Evolutionary conservation across 805 yeast genomes (phyloP).

Genomic region (Saitoella complicata): DNA sequence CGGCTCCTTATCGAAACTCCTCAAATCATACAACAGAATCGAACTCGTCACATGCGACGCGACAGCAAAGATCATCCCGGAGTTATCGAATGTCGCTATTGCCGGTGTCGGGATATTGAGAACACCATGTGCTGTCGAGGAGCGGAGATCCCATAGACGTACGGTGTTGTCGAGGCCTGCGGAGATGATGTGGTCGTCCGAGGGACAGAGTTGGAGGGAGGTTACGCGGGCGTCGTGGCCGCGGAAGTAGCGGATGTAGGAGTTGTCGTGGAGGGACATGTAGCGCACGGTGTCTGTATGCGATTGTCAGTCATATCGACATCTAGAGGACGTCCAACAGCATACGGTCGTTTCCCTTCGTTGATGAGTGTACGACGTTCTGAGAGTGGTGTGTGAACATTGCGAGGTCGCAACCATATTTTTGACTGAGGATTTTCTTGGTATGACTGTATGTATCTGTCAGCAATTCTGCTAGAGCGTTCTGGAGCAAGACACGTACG

Average conservation of each 20-base stretch:
- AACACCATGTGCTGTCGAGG: constrained; percentile 48
- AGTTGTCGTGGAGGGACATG: constrained; percentile 59
- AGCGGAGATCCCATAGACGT: constrained; percentile 72
- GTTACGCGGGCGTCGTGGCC: constrained; percentile 75
- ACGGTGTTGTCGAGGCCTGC: constrained; percentile 66
- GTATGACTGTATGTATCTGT: constrained; percentile 13
- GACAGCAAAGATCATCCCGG: constrained; percentile 66
- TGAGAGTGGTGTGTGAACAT: constrained; percentile 60
- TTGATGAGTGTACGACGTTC: constrained; percentile 69
- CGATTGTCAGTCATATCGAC: too few species aligned
- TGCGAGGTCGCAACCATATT: constrained; percentile 83
- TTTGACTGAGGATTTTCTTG: constrained; percentile 63
- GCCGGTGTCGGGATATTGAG: constrained; percentile 39
- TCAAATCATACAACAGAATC: constrained; percentile 45
- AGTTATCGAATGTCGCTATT: constrained; percentile 62
- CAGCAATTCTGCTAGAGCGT: not conserved
- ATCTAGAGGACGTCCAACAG: too few species aligned
- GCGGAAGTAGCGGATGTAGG: constrained; percentile 66
- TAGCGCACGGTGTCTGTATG: constrained; percentile 44
- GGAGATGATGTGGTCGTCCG: constrained; percentile 45
- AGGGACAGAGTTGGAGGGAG: constrained; percentile 56
- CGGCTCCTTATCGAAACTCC: constrained; percentile 41
- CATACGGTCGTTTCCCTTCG: constrained; percentile 59
- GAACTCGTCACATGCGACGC: constrained; percentile 31
- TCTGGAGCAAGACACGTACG: constrained; percentile 24